Percentiles rank a stretch among this genome's conserved stretches.
Evolutionary conservation across 2,329 filamentous ascomycete species (phyloP).

Genomic region (Ampelomyces quisqualis): DNA sequence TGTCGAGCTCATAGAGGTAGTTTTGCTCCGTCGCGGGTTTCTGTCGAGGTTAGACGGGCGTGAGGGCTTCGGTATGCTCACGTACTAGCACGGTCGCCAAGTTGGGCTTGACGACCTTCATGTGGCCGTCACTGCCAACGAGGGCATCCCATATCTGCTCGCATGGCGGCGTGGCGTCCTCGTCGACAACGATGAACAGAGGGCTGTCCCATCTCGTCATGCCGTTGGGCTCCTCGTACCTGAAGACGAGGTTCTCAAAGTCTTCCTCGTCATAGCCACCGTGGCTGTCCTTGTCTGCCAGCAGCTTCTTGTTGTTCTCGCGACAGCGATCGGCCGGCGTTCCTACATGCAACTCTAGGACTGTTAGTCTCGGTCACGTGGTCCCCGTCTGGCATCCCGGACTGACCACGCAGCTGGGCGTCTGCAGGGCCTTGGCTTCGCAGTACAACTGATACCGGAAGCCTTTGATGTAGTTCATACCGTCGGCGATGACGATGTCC

Average conservation of each 20-base stretch:
- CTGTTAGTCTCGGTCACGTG: slow-evolving; percentile 37
- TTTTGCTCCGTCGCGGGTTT: slow-evolving; percentile 65
- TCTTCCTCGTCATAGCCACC: slow-evolving; percentile 59
- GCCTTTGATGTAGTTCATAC: slow-evolving; percentile 85
- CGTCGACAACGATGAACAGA: slow-evolving; percentile 75
- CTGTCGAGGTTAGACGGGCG: slow-evolving; percentile 24
- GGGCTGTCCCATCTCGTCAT: slow-evolving; percentile 85
- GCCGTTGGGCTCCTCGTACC: slow-evolving; percentile 82
- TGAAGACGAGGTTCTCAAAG: slow-evolving; percentile 77
- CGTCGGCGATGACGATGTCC: slow-evolving; percentile 77
- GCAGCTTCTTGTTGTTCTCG: slow-evolving; percentile 60
- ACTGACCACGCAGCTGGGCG: slow-evolving; percentile 70
- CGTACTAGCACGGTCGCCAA: slow-evolving; percentile 66
- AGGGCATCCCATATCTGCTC: slow-evolving; percentile 74
- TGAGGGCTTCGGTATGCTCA: slow-evolving; percentile 1
- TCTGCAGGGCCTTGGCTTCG: slow-evolving; percentile 77
- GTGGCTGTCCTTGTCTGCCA: slow-evolving; percentile 46
- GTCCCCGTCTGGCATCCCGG: background rate
- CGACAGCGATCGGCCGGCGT: slow-evolving; percentile 58
- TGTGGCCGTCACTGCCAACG: slow-evolving; percentile 59
- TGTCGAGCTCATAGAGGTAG: slow-evolving; percentile 78
- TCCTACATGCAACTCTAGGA: slow-evolving; percentile 57
- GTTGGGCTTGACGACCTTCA: slow-evolving; percentile 70
- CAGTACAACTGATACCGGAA: slow-evolving; percentile 85
- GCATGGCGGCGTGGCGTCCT: slow-evolving; percentile 68